phyloP scores from a whole-genome alignment of 345 rosid genomes.

The Eucalyptus tenuipes region DNA sequence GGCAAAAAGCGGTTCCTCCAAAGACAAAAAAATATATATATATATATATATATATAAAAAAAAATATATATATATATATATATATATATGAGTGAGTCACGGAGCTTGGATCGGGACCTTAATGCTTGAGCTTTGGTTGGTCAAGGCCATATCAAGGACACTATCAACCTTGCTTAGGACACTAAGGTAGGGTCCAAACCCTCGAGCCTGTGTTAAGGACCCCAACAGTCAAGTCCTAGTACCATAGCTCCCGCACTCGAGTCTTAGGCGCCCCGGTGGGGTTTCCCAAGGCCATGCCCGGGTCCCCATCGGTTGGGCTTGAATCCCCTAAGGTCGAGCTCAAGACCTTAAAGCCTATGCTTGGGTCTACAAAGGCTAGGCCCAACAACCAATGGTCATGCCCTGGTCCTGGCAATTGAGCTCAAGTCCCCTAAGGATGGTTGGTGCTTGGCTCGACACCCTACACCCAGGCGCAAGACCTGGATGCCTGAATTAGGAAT shows the following conservation, averaged over 20 bases:
- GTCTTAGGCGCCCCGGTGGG: accelerated
- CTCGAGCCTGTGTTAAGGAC: not conserved
- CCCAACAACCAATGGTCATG: not conserved
- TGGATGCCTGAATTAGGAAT: accelerated
- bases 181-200: not conserved
- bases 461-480: accelerated
- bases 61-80: too few species aligned
- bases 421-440: not conserved
- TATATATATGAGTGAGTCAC: not conserved
- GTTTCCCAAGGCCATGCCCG: not conserved
- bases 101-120: accelerated
- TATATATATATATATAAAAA: too few species aligned
- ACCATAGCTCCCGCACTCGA: not conserved
- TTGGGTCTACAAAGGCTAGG: not conserved
- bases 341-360: not conserved
- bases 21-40: too few species aligned
- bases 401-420: accelerated
- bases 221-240: not conserved
- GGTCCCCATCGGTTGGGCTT: not conserved
- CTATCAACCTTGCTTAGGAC: accelerated
- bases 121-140: not conserved
- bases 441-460: not conserved
- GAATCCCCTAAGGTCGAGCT: not conserved
- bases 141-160: not conserved
- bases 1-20: too few species aligned